A percentile compares a stretch with the other conserved stretches of the same genome.
phyloP scores from a whole-genome alignment of 164 flowering plant genomes.

The Paratinospora sagittata region DNA sequence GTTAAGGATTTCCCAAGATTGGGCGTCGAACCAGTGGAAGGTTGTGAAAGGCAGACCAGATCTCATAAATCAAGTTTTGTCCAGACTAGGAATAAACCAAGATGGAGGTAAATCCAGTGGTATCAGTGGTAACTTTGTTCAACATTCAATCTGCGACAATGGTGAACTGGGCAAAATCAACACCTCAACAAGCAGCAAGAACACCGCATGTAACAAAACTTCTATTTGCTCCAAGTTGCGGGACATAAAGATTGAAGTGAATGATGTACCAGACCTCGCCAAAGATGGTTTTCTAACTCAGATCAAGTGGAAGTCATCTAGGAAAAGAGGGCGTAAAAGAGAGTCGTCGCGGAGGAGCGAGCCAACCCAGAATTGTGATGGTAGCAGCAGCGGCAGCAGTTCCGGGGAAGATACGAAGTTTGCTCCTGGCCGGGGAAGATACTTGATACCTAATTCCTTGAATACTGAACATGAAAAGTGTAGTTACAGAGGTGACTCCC shows the following conservation, averaged over 20 bases:
- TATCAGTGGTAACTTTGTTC: neutral
- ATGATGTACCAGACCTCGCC: too few relatives aligned
- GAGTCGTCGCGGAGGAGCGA: conserved; percentile 13
- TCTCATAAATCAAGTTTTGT: conserved; percentile 24
- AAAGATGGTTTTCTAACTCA: conserved; percentile 37
- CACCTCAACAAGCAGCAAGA: conserved; percentile 21
- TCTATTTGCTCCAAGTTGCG: too few relatives aligned
- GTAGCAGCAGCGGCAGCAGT: conserved; percentile 6
- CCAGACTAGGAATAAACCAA: conserved; percentile 12
- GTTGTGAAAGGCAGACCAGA: too few relatives aligned
- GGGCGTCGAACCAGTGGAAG: too few relatives aligned
- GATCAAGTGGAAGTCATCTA: conserved; percentile 54
- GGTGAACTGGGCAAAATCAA: conserved; percentile 1
- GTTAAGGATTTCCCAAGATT: too few relatives aligned
- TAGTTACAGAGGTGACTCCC: conserved; percentile 47
- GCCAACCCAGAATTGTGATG: too few relatives aligned
- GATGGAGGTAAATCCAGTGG: conserved; percentile 10
- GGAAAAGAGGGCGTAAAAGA: conserved; percentile 44
- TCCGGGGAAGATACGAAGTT: conserved; percentile 17
- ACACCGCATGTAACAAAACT: too few relatives aligned
- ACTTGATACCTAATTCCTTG: conserved; percentile 29
- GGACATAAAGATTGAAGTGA: too few relatives aligned
- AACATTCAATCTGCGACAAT: neutral
- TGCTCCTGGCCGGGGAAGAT: conserved; percentile 16
- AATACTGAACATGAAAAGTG: conserved; percentile 63